Evolutionary conservation across 768 basidiomycete species (phyloP).

Genomic region (Trametes villosa): DNA sequence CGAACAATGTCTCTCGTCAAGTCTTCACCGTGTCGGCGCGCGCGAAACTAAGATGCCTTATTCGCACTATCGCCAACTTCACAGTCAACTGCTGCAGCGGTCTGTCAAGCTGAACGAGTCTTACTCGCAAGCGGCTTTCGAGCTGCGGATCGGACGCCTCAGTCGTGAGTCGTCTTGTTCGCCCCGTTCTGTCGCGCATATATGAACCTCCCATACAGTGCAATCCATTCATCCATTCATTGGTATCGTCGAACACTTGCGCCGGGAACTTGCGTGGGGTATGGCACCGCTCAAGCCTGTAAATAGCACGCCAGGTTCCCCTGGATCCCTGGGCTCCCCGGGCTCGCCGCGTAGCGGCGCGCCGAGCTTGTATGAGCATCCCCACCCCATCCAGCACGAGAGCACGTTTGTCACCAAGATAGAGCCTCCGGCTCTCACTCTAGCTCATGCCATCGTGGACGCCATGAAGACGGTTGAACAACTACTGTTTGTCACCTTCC

Average conservation of each 20-base stretch:
- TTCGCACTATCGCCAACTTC: conserved; percentile 26
- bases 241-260: conserved; percentile 49
- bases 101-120: conserved; percentile 45
- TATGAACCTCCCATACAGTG: conserved; percentile 38
- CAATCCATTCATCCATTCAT: conserved; percentile 48
- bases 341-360: conserved; percentile 19
- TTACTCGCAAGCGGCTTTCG: conserved; percentile 51
- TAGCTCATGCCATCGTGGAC: conserved; percentile 41
- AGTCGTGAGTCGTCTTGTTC: conserved; percentile 37
- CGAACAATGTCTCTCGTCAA: conserved; percentile 38
- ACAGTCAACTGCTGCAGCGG: conserved; percentile 37
- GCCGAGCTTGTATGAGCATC: conserved; percentile 10
- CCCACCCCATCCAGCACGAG: conserved; percentile 1
- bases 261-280: conserved; percentile 50
- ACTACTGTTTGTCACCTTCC: conserved; percentile 38
- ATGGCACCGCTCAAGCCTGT: conserved; percentile 32
- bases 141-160: conserved; percentile 49
- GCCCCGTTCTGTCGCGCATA: background rate
- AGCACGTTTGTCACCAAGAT: conserved; percentile 33
- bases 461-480: conserved; percentile 42
- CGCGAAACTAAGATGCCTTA: conserved; percentile 20
- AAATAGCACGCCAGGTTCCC: too few relatives aligned
- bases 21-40: conserved; percentile 35
- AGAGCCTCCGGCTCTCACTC: conserved; percentile 31
- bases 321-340: conserved; percentile 18